A percentile compares a stretch with the other conserved stretches of the same genome.
phyloP scores from a whole-genome alignment of 768 basidiomycete genomes.

The Xerocomellus amylosporus region DNA sequence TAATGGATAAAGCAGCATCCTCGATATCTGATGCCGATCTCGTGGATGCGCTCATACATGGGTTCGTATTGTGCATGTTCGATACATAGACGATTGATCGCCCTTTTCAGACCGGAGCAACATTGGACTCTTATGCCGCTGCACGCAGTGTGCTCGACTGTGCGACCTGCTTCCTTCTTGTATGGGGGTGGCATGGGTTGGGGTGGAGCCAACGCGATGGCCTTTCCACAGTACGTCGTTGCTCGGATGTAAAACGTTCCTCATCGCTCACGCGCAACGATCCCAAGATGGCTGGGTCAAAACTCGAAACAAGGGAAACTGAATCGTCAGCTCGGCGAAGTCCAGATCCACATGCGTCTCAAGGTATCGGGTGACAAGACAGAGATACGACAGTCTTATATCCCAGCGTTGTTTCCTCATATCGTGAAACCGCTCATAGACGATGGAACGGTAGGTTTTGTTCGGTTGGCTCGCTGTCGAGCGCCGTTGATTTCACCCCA shows the following conservation, averaged over 20 bases:
- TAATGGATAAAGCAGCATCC: conserved; percentile 86
- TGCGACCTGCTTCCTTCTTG: conserved; percentile 79
- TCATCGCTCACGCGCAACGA: background rate
- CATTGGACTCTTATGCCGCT: conserved; percentile 95
- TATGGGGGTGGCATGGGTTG: conserved; percentile 73
- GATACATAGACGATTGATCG: background rate
- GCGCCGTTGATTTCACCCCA: background rate
- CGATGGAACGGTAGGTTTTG: conserved; percentile 65
- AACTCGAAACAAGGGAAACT: conserved; percentile 93
- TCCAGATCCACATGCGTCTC: conserved; percentile 94
- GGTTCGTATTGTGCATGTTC: conserved; percentile 44
- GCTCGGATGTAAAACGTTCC: background rate
- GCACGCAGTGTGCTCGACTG: conserved; percentile 87
- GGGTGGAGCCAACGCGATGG: conserved; percentile 61
- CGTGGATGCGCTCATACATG: conserved; percentile 90
- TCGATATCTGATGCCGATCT: conserved; percentile 95
- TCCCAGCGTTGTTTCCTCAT: conserved; percentile 82
- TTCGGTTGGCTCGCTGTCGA: background rate
- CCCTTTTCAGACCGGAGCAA: conserved; percentile 71
- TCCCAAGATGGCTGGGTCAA: conserved; percentile 88
- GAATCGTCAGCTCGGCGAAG: conserved; percentile 74
- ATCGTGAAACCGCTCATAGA: conserved; percentile 78
- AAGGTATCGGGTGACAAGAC: conserved; percentile 86
- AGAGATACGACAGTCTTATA: conserved; percentile 89
- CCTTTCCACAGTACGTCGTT: conserved; percentile 77